Percentiles rank a stretch among this genome's conserved stretches.
These are phyloP conservation scores for Penicillium sp. DNA, from an alignment of 2,329 filamentous ascomycete genomes.

Conservation along the genomic window DNA sequence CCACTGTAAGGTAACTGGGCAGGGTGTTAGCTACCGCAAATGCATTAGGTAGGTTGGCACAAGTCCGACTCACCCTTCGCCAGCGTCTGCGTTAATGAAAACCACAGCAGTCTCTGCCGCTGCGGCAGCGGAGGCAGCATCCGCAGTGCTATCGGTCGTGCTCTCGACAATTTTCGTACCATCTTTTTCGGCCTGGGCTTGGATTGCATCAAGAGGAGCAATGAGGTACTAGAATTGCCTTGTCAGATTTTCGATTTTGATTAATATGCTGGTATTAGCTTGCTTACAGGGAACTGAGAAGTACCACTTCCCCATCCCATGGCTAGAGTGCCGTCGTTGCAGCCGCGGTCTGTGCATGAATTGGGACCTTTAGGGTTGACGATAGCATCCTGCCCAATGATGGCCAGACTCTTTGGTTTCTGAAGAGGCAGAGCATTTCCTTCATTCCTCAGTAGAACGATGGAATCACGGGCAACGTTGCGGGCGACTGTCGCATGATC, in stretches of 20 bases:
- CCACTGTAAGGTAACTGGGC: constrained; percentile 45
- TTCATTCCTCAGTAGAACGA: constrained; percentile 50
- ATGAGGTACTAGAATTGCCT: constrained; percentile 38
- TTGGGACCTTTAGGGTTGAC: constrained; percentile 49
- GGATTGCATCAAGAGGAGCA: constrained; percentile 44
- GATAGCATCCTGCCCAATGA: constrained; percentile 52
- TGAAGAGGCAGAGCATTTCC: constrained; percentile 45
- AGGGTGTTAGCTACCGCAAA: not conserved
- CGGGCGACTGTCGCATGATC: constrained; percentile 42
- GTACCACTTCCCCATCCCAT: constrained; percentile 76
- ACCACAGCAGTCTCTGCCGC: constrained; percentile 46
- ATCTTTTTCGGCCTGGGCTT: constrained; percentile 35
- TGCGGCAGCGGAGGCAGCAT: constrained; percentile 38
- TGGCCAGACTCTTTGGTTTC: constrained; percentile 47
- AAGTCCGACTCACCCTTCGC: constrained; percentile 39
- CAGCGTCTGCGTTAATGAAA: constrained; percentile 49
- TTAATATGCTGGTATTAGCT: not conserved
- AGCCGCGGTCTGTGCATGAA: constrained; percentile 60
- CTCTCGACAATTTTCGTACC: constrained; percentile 45
- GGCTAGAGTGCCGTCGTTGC: constrained; percentile 65
- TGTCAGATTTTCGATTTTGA: not conserved
- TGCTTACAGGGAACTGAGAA: constrained; percentile 59
- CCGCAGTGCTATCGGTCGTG: constrained; percentile 37
- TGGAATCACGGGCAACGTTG: constrained; percentile 46
- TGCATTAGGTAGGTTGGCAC: too few species aligned